Evolutionary conservation across 2,329 filamentous ascomycete genomes (phyloP).

Genomic region (Penicillium sp.): DNA sequence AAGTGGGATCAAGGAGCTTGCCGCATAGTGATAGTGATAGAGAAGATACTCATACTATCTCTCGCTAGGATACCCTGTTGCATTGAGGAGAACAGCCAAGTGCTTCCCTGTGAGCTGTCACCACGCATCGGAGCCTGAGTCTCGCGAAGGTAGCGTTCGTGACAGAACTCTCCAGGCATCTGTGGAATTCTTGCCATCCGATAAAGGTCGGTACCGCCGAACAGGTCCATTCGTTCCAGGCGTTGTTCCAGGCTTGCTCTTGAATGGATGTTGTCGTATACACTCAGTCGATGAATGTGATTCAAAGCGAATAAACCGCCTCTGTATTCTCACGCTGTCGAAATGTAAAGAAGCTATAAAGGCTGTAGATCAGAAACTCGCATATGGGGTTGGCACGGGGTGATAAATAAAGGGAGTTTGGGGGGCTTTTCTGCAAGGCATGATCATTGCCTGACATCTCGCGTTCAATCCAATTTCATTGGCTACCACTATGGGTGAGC

Average conservation of each 20-base stretch:
- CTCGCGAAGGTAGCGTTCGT: slow-evolving; percentile 10
- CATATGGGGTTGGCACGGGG: too few relatives aligned
- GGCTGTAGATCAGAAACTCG: too few relatives aligned
- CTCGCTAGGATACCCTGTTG: slow-evolving; percentile 14
- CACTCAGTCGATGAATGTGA: too few relatives aligned
- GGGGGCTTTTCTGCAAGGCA: too few relatives aligned
- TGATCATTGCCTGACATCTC: too few relatives aligned
- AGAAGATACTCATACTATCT: slow-evolving; percentile 14
- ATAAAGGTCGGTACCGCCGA: background rate
- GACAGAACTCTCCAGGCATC: slow-evolving; percentile 6
- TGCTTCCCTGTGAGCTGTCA: slow-evolving; percentile 13
- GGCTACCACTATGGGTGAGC: too few relatives aligned
- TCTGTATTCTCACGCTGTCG: too few relatives aligned
- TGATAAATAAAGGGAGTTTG: too few relatives aligned
- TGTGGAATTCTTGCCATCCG: background rate
- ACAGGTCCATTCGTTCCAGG: background rate
- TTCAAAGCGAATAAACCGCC: too few relatives aligned
- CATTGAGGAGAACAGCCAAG: slow-evolving; percentile 9
- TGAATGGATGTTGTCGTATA: too few relatives aligned
- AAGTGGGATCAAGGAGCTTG: background rate
- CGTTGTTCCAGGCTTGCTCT: background rate
- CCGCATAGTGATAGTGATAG: slow-evolving; percentile 17
- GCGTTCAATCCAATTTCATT: too few relatives aligned
- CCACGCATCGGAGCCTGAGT: slow-evolving; percentile 7
- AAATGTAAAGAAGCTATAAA: too few relatives aligned